phyloP scores from a whole-genome alignment of 202 grass and related monocot genomes.

The Eragrostis tef region DNA sequence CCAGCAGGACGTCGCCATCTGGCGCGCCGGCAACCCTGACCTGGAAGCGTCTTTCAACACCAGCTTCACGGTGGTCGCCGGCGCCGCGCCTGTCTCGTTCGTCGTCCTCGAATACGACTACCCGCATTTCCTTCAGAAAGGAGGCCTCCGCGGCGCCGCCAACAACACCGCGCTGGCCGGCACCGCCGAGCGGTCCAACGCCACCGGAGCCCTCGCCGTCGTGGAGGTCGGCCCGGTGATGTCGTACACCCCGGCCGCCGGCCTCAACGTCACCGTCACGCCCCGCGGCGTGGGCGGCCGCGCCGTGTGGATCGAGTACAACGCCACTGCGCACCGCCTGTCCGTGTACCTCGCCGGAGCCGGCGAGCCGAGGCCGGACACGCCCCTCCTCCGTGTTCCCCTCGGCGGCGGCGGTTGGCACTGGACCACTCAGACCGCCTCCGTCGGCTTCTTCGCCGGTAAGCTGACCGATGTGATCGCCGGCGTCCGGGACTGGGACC shows the following conservation, averaged over 20 bases:
- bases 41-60: conserved; percentile 49
- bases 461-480: no score
- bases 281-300: no score
- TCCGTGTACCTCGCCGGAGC: neutral
- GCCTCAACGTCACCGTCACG: conserved; percentile 40
- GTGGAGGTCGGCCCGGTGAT: conserved; percentile 27
- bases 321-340: conserved; percentile 13
- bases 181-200: neutral
- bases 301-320: conserved; percentile 45
- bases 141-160: conserved; percentile 7
- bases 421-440: no score
- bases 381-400: neutral
- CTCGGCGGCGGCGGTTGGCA: no score
- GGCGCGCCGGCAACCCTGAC: neutral
- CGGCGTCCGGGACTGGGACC: no score
- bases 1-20: neutral
- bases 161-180: neutral
- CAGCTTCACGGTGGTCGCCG: conserved; percentile 25
- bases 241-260: conserved; percentile 1
- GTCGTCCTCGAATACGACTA: conserved; percentile 11
- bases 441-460: no score
- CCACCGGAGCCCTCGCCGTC: neutral
- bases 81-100: neutral
- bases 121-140: neutral
- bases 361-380: neutral